Base-by-base conservation (phyloP, 148 eudicot species). In the Camellia sinensis region DNA sequence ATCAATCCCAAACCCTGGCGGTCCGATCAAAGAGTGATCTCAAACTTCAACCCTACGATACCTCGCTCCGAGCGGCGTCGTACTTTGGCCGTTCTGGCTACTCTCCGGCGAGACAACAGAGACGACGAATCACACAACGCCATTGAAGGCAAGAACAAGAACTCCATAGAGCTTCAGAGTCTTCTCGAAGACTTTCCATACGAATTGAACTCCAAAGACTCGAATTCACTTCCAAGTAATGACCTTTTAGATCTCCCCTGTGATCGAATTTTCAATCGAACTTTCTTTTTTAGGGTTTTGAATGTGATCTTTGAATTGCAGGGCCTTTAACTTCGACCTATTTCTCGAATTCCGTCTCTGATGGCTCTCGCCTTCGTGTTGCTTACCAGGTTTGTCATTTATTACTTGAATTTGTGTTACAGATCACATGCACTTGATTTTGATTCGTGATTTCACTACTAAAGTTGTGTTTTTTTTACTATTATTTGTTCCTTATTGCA, bases 301-400 rank as follows among this genome's bases (percentile, higher is more conserved):
- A 19, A 69, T 2, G 5, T 19, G 5, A 61, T 18, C 11, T 57
- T 79, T 50, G 82, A 37, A 41, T 61, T 74, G 14, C 79, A 84
- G 87, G 67, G 78, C 87, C 87, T 37, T 85, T 85, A 56, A 75
- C 85, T 53, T 22, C 82, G 41, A 69, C 77, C 2, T 72, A 79
- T 46, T 5, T 82, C 2, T 63, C 87, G 40, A 76, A 67, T 74
- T 75, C 79, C 4, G 18, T 82, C 56, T 60, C 82, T 45, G 87
- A 83, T 29, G 82, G 85, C 72, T 66, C 88, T 43, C 76, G 74
- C 57, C 75, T 89, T 64, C 90, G 91, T 60, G 93, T 90, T 73
- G 93, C 93, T 17, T 90, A 90, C 84, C 93, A 90, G 93, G 93
- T 86, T 60, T 83, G 59, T 46, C 7, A 64, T 69, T 46, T 3